phyloP scores from a whole-genome alignment of 495 filamentous ascomycete species.

The Terfezia boudieri region DNA sequence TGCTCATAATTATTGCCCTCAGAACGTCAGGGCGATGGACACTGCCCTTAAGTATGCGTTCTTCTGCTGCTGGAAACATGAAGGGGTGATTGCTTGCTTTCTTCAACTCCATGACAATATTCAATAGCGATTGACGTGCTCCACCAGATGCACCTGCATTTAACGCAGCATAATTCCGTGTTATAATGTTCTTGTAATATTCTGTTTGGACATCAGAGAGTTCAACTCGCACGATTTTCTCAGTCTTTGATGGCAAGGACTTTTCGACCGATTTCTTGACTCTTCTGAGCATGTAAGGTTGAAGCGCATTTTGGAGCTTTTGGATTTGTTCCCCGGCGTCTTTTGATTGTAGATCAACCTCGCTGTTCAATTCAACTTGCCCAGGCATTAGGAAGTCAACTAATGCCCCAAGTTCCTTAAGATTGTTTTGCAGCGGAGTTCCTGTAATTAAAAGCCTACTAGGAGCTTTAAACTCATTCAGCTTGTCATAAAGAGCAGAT shows the following conservation, averaged over 20 bases:
- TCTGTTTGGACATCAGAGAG: constrained; percentile 87
- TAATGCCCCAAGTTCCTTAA: constrained; percentile 74
- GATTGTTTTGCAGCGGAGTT: constrained; percentile 90
- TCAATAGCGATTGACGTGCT: constrained; percentile 59
- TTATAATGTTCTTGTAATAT: constrained; percentile 97
- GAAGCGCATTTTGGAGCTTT: constrained; percentile 25
- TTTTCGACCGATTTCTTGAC: constrained; percentile 95
- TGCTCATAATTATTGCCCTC: constrained; percentile 77
- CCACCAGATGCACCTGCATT: constrained; percentile 71
- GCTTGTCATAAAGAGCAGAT: constrained; percentile 66
- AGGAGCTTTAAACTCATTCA: constrained; percentile 65
- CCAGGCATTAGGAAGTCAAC: constrained; percentile 93
- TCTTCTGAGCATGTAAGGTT: constrained; percentile 79
- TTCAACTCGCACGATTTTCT: constrained; percentile 96
- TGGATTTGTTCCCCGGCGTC: constrained; percentile 39
- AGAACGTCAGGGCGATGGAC: constrained; percentile 66
- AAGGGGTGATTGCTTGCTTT: constrained; percentile 97
- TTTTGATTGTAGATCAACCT: constrained; percentile 58
- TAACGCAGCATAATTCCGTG: constrained; percentile 83
- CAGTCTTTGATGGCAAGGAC: constrained; percentile 83
- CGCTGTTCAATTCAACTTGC: constrained; percentile 60
- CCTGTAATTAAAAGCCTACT: constrained; percentile 84
- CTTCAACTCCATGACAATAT: constrained; percentile 99
- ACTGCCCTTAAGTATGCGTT: constrained; percentile 55
- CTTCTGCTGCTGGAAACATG: constrained; percentile 86